Evolutionary conservation across 352 stramenopile species (phyloP), one percentile per base, ranked within the genome.

Genomic region (Globisporangium rhizosaccharum): DNA sequence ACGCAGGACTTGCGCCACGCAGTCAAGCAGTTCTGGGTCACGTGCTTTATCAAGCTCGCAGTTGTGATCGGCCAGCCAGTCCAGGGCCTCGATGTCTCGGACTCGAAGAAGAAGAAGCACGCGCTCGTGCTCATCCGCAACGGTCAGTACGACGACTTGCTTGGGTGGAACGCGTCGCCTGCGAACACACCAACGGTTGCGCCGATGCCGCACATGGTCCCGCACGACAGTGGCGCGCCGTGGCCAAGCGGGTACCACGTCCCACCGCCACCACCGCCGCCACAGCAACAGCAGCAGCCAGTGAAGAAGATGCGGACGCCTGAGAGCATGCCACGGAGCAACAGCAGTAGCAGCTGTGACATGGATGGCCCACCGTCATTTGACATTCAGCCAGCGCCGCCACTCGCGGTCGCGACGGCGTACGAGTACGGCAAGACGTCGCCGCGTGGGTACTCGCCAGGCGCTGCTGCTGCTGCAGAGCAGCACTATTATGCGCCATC

Each of bases 11-110:
- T 94, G 15, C 75, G 81, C 20, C 72, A 83, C 39, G 85, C 85
- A 6, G 85, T 92, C 50, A 80, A 89, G 64, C 81, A 94, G 68
- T 94, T 94, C 53, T 94, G 85, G 85, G 81, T 92, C 37, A 64
- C 61, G 66, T 92, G 90, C 57, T 90, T 94, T 57, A 68, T 94
- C 59, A 91, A 90, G 62, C 88, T 94, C 51, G 79, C 85, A 4
- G 72, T 94, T 25, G 66, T 87, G 9, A 70, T 92, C 10, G 85
- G 79, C 17, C 85, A 94, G 66, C 68, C 77, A 1, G 81, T 94
- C 23, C 67, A 85, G 33, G 82, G 85, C 0, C 67, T 92, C 25
- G 81, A 92, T 55, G 69, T 91, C 44, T 90, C 85, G 23, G 78
- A 91, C 66, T 68, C 75, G 50, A 92, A 90, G 76, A 94, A 94